phyloP scores from a whole-genome alignment of 345 rosid species.

The Anacardium occidentale region DNA sequence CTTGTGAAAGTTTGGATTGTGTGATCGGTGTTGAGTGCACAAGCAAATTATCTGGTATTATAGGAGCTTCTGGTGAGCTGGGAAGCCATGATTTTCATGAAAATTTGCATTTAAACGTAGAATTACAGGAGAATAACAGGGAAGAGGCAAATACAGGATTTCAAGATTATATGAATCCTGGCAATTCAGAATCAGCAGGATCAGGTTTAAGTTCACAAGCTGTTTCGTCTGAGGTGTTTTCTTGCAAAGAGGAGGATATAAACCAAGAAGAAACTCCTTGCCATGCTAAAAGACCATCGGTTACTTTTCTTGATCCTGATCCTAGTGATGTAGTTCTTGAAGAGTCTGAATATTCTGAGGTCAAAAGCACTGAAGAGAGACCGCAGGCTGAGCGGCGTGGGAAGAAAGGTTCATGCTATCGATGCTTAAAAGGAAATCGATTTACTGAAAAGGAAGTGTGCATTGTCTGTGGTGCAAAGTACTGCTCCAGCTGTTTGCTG shows the following conservation, averaged over 20 bases:
- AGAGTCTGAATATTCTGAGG: slow-evolving; percentile 37
- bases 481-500: slow-evolving; percentile 59
- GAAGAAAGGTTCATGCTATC: slow-evolving; percentile 75
- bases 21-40: slow-evolving; percentile 18
- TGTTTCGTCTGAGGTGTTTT: slow-evolving; percentile 38
- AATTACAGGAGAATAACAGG: slow-evolving; percentile 13
- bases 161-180: slow-evolving; percentile 32
- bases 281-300: slow-evolving; percentile 41
- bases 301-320: slow-evolving; percentile 53
- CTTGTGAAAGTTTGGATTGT: slow-evolving; percentile 8
- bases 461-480: slow-evolving; percentile 82
- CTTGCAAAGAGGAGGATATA: slow-evolving; percentile 35
- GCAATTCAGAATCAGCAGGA: slow-evolving; percentile 24
- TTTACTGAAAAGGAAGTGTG: slow-evolving; percentile 72
- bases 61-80: slow-evolving; percentile 21
- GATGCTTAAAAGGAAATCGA: slow-evolving; percentile 58
- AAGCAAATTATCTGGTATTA: slow-evolving; percentile 18
- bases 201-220: slow-evolving; percentile 31
- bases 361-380: slow-evolving; percentile 27
- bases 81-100: slow-evolving; percentile 26
- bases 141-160: slow-evolving; percentile 21
- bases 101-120: slow-evolving; percentile 5
- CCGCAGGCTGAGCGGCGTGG: slow-evolving; percentile 53
- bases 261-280: slow-evolving; percentile 21
- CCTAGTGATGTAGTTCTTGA: slow-evolving; percentile 32